A percentile compares a stretch with the other conserved stretches of the same genome.
Evolutionary conservation across 75 land plant genomes (phyloP).

Genomic region (Picea sitchensis): DNA sequence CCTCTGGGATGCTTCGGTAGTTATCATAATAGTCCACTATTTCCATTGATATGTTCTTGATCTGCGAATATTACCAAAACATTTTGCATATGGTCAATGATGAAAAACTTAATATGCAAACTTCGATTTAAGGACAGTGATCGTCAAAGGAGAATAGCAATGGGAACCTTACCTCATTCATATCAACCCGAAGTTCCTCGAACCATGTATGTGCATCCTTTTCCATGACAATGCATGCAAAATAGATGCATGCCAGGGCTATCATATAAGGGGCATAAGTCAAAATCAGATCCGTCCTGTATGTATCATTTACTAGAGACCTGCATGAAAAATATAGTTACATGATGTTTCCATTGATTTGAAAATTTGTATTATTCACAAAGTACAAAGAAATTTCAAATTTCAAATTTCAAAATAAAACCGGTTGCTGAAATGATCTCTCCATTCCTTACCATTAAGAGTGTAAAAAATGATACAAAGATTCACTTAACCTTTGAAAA

Average conservation of each 20-base stretch:
- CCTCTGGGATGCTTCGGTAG: slow-evolving; percentile 46
- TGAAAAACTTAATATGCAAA: neutral
- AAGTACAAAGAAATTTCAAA: no score
- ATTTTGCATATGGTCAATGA: neutral
- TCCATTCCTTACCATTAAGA: no score
- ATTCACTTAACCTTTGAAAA: no score
- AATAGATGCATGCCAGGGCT: slow-evolving; percentile 94
- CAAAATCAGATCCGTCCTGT: slow-evolving; percentile 88
- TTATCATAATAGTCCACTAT: slow-evolving; percentile 87
- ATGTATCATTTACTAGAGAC: slow-evolving; percentile 92
- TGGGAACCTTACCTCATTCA: slow-evolving; percentile 81
- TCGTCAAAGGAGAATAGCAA: neutral
- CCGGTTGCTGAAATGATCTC: no score
- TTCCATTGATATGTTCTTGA: slow-evolving; percentile 90
- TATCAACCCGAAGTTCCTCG: slow-evolving; percentile 96
- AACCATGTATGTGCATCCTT: slow-evolving; percentile 92
- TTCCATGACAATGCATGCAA: slow-evolving; percentile 81
- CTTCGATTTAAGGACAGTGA: neutral
- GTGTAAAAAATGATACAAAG: no score
- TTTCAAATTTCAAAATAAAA: no score
- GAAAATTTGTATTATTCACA: no score
- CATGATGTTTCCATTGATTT: no score
- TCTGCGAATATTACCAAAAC: slow-evolving; percentile 39
- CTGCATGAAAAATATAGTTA: slow-evolving; percentile 29
- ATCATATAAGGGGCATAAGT: slow-evolving; percentile 94